Percentiles rank a stretch among this genome's conserved stretches.
phyloP scores from a whole-genome alignment of 495 filamentous ascomycete species.

The Talaromyces trachyspermus region DNA sequence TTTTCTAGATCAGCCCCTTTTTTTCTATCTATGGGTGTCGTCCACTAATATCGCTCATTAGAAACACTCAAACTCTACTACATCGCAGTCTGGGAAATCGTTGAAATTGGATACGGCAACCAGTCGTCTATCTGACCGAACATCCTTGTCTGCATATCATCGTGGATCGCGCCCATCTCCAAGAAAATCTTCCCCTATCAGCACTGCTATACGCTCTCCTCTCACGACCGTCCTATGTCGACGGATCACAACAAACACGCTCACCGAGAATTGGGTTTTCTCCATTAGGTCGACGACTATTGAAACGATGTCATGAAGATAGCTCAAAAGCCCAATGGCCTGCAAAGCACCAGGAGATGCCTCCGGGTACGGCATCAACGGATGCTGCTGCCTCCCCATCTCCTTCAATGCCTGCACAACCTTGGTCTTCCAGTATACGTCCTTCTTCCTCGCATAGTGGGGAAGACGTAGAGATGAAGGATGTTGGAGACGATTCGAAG shows the following conservation, averaged over 20 bases:
- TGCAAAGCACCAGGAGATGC: neutral
- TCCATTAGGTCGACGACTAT: slow-evolving; percentile 36
- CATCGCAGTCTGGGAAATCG: slow-evolving; percentile 12
- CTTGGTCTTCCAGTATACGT: neutral
- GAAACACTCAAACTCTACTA: slow-evolving; percentile 1
- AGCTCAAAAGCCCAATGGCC: slow-evolving; percentile 27
- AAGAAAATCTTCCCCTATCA: slow-evolving; percentile 28
- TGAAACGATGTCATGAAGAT: slow-evolving; percentile 39
- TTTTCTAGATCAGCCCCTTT: neutral
- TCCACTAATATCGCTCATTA: neutral
- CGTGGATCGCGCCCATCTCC: slow-evolving; percentile 11
- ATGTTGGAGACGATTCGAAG: slow-evolving; percentile 11
- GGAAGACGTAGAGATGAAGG: slow-evolving; percentile 32
- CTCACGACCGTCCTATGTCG: slow-evolving; percentile 32
- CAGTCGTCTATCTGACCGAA: neutral
- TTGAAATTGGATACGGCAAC: slow-evolving; percentile 14
- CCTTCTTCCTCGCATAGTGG: slow-evolving; percentile 12
- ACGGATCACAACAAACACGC: slow-evolving; percentile 40
- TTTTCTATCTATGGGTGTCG: neutral
- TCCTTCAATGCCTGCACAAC: neutral
- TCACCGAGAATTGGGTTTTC: slow-evolving; percentile 18
- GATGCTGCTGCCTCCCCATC: neutral
- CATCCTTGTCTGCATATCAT: neutral
- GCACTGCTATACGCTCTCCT: slow-evolving; percentile 19
- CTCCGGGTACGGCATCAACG: neutral